phyloP scores from a whole-genome alignment of 2,329 filamentous ascomycete species.

The Talaromyces sp. region DNA sequence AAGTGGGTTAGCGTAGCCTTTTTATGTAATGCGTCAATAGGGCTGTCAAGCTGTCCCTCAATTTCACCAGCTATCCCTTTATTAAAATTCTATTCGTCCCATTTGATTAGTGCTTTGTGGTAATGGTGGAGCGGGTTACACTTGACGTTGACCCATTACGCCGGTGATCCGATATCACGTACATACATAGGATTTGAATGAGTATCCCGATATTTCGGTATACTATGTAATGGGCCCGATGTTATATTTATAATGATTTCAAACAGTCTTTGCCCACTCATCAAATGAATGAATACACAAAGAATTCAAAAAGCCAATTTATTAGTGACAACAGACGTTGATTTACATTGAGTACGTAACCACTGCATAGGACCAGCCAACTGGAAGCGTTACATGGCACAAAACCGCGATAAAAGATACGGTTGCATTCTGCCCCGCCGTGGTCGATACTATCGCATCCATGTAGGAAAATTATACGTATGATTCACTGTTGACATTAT shows the following conservation, averaged over 20 bases:
- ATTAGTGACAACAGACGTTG: background rate
- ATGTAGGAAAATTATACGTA: background rate
- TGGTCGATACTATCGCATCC: background rate
- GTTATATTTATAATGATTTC: background rate
- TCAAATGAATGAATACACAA: background rate
- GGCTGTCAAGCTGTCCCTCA: background rate
- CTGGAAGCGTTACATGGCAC: conserved; percentile 5
- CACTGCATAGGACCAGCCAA: background rate
- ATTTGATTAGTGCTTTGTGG: no score
- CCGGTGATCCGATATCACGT: background rate
- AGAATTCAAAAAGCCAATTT: background rate
- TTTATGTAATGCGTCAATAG: background rate
- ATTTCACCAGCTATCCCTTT: background rate
- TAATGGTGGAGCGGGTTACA: background rate
- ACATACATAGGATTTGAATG: background rate
- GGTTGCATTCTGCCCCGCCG: conserved; percentile 10
- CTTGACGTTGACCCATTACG: background rate
- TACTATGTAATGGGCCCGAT: background rate
- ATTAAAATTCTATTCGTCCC: background rate
- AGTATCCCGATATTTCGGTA: background rate
- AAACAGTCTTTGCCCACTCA: background rate
- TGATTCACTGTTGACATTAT: background rate
- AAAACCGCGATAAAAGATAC: conserved; percentile 9
- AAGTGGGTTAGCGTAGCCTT: background rate
- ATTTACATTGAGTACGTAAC: background rate